Percentiles rank a stretch among this genome's conserved stretches.
phyloP scores from a whole-genome alignment of 75 land plant genomes.

The Cunninghamia lanceolata region DNA sequence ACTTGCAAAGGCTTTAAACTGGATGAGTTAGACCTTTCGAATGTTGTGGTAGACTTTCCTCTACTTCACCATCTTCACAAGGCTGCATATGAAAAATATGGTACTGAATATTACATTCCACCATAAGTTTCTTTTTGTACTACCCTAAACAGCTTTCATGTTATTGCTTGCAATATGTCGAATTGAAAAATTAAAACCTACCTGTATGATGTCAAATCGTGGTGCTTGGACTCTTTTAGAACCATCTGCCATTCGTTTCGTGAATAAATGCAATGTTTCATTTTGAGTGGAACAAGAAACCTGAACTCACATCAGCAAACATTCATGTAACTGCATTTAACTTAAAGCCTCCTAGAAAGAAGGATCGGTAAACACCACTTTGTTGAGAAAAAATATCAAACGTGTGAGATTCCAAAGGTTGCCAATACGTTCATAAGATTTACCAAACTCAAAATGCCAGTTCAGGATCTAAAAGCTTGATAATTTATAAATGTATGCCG shows the following conservation, averaged over 20 bases:
- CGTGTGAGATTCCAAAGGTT: background rate
- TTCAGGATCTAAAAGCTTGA: background rate
- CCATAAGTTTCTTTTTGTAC: background rate
- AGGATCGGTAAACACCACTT: background rate
- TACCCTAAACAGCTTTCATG: background rate
- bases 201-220: slow-evolving; percentile 29
- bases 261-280: slow-evolving; percentile 15
- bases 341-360: slow-evolving; percentile 1
- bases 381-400: background rate
- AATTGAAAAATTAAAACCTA: slow-evolving; percentile 9
- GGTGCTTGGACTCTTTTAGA: slow-evolving; percentile 67
- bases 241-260: slow-evolving; percentile 62
- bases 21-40: background rate
- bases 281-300: slow-evolving; percentile 1
- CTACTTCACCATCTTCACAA: background rate
- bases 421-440: background rate
- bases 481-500: background rate
- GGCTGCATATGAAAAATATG: background rate
- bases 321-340: background rate
- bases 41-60: background rate
- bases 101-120: background rate
- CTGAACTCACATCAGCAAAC: background rate
- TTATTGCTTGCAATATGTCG: background rate
- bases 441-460: background rate
- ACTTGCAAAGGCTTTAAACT: background rate